Percentiles rank a stretch among this genome's conserved stretches.
Conservation (phyloP, 192 early-diverging fungal genomes). For the Backusella australiensis region DNA sequence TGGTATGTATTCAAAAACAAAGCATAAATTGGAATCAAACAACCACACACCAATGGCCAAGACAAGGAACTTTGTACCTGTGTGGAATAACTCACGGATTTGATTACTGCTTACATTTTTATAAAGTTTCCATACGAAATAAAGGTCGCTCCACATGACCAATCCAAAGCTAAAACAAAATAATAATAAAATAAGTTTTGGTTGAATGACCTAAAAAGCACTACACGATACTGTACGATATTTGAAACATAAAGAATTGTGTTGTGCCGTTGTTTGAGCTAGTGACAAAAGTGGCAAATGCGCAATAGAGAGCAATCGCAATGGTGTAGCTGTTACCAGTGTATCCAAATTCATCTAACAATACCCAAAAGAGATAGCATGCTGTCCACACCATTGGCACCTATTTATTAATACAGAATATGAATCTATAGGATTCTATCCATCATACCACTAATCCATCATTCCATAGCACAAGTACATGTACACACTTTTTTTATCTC, state of each 20-base stretch:
- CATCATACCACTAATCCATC: neutral
- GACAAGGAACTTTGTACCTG: slow-evolving; percentile 19
- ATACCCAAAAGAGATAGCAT: slow-evolving; percentile 31
- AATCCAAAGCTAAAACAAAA: slow-evolving; percentile 19
- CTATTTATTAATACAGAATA: slow-evolving; percentile 3
- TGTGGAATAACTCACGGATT: slow-evolving; percentile 14
- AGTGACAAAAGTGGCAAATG: slow-evolving; percentile 24
- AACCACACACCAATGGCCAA: slow-evolving; percentile 26
- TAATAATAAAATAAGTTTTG: neutral
- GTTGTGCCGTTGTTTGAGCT: slow-evolving; percentile 23
- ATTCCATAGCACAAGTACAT: neutral
- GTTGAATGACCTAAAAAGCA: neutral
- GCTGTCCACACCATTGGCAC: slow-evolving; percentile 36
- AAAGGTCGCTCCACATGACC: slow-evolving; percentile 35
- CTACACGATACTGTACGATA: slow-evolving; percentile 17
- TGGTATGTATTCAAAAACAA: slow-evolving; percentile 24
- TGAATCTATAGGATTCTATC: neutral
- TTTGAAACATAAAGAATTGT: slow-evolving; percentile 33
- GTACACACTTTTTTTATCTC: neutral
- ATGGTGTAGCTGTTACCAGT: neutral
- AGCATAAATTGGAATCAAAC: slow-evolving; percentile 32
- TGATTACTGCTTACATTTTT: neutral
- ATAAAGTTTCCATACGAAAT: slow-evolving; percentile 33
- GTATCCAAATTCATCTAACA: slow-evolving; percentile 23
- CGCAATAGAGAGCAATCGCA: slow-evolving; percentile 21